Evolutionary conservation across 345 rosid genomes (phyloP), one percentile per base, ranked within the genome.

Genomic region (Populus euphratica): DNA sequence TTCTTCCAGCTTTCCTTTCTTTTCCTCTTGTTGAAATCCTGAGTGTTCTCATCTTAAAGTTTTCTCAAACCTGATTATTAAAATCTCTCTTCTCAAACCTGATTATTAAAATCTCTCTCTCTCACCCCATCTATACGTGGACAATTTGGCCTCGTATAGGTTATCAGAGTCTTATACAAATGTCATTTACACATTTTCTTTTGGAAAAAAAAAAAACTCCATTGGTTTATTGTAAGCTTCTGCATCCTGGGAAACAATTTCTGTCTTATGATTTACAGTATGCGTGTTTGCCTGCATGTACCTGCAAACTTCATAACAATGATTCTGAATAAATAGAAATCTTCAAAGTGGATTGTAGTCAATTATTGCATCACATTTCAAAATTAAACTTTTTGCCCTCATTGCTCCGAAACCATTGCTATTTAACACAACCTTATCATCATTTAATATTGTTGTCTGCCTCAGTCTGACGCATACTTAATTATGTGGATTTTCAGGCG

Each of bases 401-500:
- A 63, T 76, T 29, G 47, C n/a, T 29, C 11, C 20, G 31, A 67
- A 65, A 33, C 56, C 43, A 25, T 71, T 79, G 65, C 61, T 79
- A 75, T 33, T 20, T 68, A 41, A 31, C 14, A 52, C 39, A 11
- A 43, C 56, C 74, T 49, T 69, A 29, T 21, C 8, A 29, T 50
- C 52, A 18, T 54, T 10, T 16, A 12, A 21, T 33, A 43, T 27
- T 25, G 50, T n/a, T 2, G 69, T 64, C 43, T 29, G 38, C 52
- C 52, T 76, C 69, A 27, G 50, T 77, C 61, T 81, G 47, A 78
- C 14, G 33, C 59, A 70, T 50, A 18, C 74, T 50, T 38, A 5
- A 49, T 74, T 50, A 49, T 52, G 63, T 63, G 13, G 62, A 33
- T 62, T 77, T 81, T 49, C 80, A 92, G 97, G 87, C 1, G 89